Conservation (phyloP, 371 early-diverging fungal genomes). For the Zopfochytrium polystomum region DNA sequence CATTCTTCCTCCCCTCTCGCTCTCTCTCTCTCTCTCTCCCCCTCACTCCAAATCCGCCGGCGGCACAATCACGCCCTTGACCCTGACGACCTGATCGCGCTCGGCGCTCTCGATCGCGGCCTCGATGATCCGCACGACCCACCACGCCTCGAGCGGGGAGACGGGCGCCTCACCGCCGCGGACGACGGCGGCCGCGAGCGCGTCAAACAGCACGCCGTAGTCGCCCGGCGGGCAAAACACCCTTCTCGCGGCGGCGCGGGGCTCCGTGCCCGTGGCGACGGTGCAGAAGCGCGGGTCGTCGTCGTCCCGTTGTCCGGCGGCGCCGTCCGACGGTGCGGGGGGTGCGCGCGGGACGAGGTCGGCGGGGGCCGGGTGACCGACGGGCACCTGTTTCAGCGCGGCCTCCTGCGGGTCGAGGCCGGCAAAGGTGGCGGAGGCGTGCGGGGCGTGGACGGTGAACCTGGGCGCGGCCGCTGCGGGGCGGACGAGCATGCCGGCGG, state of each 20-base stretch:
- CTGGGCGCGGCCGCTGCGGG: background rate
- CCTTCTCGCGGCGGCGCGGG: no score
- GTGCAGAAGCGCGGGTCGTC: no score
- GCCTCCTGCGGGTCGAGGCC: background rate
- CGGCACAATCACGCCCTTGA: background rate
- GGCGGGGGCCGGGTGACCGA: background rate
- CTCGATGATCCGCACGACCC: background rate
- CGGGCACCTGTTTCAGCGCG: background rate
- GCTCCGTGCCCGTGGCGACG: background rate
- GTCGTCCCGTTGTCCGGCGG: no score
- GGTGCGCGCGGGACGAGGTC: no score
- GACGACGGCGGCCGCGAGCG: background rate
- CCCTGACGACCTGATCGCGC: background rate
- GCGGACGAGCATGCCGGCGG: background rate
- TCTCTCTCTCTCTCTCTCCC: no score
- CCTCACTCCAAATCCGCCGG: no score
- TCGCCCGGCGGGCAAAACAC: background rate
- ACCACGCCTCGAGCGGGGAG: background rate
- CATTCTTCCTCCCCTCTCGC: no score
- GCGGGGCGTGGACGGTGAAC: background rate
- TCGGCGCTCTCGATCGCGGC: background rate
- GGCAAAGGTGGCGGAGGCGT: background rate
- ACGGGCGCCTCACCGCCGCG: background rate
- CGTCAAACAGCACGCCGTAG: background rate
- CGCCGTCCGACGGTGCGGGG: constrained; percentile 2